Conservation (phyloP, 2,329 filamentous ascomycete species). For the Bipolaris sorokiniana region DNA sequence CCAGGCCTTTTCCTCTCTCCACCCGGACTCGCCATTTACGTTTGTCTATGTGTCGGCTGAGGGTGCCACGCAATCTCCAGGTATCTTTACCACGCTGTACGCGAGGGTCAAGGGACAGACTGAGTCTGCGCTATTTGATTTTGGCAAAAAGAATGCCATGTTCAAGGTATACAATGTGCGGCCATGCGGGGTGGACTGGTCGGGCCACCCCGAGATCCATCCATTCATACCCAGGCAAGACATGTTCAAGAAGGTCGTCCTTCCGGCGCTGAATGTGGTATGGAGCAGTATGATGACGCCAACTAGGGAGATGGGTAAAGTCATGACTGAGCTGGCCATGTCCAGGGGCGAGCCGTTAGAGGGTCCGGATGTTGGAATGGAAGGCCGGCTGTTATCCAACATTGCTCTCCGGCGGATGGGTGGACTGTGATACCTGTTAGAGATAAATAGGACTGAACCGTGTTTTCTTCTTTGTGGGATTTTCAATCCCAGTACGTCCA, state of each 20-base stretch:
- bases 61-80: slow-evolving; percentile 65
- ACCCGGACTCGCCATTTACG: slow-evolving; percentile 62
- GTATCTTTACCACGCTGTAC: slow-evolving; percentile 63
- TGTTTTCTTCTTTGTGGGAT: neutral
- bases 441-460: neutral
- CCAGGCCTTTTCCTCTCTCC: slow-evolving; percentile 61
- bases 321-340: slow-evolving; percentile 58
- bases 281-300: slow-evolving; percentile 50
- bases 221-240: slow-evolving; percentile 40
- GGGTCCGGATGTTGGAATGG: slow-evolving; percentile 48
- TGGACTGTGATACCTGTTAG: slow-evolving; percentile 21
- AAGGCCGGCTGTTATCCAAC: slow-evolving; percentile 51
- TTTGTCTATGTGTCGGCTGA: slow-evolving; percentile 75
- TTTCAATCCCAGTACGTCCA: no score
- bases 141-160: slow-evolving; percentile 54
- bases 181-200: slow-evolving; percentile 64
- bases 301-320: slow-evolving; percentile 56
- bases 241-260: slow-evolving; percentile 28
- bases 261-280: slow-evolving; percentile 33
- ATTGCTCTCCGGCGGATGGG: slow-evolving; percentile 50
- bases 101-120: slow-evolving; percentile 71
- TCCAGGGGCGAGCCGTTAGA: slow-evolving; percentile 53
- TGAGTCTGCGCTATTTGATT: slow-evolving; percentile 64
- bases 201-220: slow-evolving; percentile 50
- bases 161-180: slow-evolving; percentile 65